Conservation (phyloP, 768 basidiomycete species). For the Lanmaoa pseudosensibilis region DNA sequence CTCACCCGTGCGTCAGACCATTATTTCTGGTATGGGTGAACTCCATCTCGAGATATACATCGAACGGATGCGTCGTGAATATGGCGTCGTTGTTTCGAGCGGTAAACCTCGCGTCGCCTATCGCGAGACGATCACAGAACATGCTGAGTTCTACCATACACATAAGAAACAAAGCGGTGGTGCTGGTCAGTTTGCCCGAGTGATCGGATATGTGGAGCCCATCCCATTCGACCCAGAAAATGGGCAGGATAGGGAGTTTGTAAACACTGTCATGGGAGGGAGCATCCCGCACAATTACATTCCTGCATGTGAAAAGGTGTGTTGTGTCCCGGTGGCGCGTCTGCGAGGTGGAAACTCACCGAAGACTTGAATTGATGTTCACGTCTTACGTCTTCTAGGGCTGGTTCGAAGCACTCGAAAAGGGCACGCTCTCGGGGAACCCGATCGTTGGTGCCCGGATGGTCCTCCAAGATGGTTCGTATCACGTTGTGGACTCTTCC, state of each 20-base stretch:
- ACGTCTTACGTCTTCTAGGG: slow-evolving; percentile 51
- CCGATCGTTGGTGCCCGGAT: slow-evolving; percentile 82
- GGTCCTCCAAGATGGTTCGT: slow-evolving; percentile 88
- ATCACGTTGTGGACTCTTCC: slow-evolving; percentile 93
- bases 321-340: slow-evolving; percentile 10
- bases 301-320: slow-evolving; percentile 90
- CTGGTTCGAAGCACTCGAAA: slow-evolving; percentile 91
- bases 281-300: slow-evolving; percentile 91
- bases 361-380: not conserved
- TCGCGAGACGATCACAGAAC: slow-evolving; percentile 88
- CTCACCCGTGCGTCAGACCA: slow-evolving; percentile 59
- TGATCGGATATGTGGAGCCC: slow-evolving; percentile 88
- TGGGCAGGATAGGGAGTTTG: slow-evolving; percentile 82
- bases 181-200: slow-evolving; percentile 93
- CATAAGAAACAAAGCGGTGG: slow-evolving; percentile 99
- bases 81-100: slow-evolving; percentile 88
- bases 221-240: slow-evolving; percentile 74
- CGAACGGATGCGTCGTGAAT: slow-evolving; percentile 98
- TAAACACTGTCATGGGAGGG: slow-evolving; percentile 87
- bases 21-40: slow-evolving; percentile 99
- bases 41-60: slow-evolving; percentile 98
- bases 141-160: slow-evolving; percentile 81
- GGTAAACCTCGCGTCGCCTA: slow-evolving; percentile 97
- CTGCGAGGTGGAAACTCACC: not conserved
- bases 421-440: slow-evolving; percentile 88